Evolutionary conservation across 2,329 filamentous ascomycete species (phyloP).

Genomic region (Aspergillus sp.): DNA sequence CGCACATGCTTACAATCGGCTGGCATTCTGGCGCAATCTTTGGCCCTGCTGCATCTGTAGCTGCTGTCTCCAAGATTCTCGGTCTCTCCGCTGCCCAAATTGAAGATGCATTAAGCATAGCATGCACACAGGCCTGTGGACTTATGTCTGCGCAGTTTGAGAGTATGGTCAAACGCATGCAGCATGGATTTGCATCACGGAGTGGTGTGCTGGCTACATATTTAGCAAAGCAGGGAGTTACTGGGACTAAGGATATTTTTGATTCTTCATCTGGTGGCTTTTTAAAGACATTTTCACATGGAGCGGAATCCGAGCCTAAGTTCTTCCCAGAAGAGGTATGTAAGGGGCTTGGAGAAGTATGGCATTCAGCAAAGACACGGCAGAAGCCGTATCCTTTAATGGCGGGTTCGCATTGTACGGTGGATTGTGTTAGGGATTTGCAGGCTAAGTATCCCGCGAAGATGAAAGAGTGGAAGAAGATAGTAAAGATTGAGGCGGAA

Average conservation of each 20-base stretch:
- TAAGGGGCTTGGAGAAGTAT: not conserved
- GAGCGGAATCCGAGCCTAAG: not conserved
- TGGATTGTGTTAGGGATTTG: not conserved
- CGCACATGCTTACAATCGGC: conserved; percentile 40
- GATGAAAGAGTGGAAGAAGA: not conserved
- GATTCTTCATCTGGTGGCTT: conserved; percentile 48
- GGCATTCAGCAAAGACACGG: not conserved
- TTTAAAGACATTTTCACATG: conserved; percentile 39
- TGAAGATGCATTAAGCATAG: conserved; percentile 43
- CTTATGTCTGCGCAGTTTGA: conserved; percentile 48
- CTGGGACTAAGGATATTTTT: conserved; percentile 46
- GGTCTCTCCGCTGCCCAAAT: conserved; percentile 28
- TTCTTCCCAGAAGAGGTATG: not conserved
- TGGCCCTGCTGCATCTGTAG: conserved; percentile 39
- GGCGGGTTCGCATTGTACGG: not conserved
- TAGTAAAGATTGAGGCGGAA: not conserved
- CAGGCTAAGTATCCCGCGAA: not conserved
- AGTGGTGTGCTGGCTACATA: conserved; percentile 46
- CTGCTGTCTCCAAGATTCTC: conserved; percentile 35
- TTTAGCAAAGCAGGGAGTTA: conserved; percentile 41
- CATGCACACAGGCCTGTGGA: conserved; percentile 43
- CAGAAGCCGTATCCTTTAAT: conserved; percentile 1
- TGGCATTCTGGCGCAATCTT: conserved; percentile 47
- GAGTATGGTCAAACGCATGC: conserved; percentile 48
- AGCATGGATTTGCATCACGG: conserved; percentile 49